Conservation (phyloP, 176 grass and related monocot genomes). For the Avena sativa region DNA sequence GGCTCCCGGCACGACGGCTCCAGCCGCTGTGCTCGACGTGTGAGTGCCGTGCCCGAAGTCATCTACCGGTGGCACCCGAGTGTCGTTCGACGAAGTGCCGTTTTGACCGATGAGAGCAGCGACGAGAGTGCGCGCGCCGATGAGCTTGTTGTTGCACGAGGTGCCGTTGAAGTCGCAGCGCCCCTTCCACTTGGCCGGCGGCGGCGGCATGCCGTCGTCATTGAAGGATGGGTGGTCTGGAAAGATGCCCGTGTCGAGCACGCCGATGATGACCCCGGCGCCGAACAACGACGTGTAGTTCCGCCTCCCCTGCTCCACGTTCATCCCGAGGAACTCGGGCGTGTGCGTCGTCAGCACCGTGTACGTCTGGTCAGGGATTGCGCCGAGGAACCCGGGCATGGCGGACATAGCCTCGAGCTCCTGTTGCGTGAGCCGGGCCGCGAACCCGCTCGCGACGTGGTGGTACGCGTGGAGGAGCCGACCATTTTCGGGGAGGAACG, state of each 20-base stretch:
- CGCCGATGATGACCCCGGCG: slow-evolving; percentile 7
- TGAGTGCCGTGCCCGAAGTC: slow-evolving; percentile 16
- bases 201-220: slow-evolving; percentile 50
- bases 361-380: background rate
- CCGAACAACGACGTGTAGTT: slow-evolving; percentile 1
- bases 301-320: background rate
- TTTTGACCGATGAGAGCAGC: slow-evolving; percentile 12
- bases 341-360: slow-evolving; percentile 9
- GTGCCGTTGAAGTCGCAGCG: slow-evolving; percentile 52
- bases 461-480: slow-evolving; percentile 9
- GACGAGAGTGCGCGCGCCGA: slow-evolving; percentile 46
- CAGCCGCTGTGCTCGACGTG: background rate
- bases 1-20: slow-evolving; percentile 25
- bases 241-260: slow-evolving; percentile 19
- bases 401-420: background rate
- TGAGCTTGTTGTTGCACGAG: slow-evolving; percentile 28
- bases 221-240: background rate
- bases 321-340: background rate
- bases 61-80: background rate
- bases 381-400: background rate
- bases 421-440: background rate
- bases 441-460: slow-evolving; percentile 11
- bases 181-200: slow-evolving; percentile 69
- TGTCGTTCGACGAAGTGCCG: background rate
- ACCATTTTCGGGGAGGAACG: slow-evolving; percentile 24